phyloP scores from a whole-genome alignment of 176 grass and related monocot species.

The Poa annua region DNA sequence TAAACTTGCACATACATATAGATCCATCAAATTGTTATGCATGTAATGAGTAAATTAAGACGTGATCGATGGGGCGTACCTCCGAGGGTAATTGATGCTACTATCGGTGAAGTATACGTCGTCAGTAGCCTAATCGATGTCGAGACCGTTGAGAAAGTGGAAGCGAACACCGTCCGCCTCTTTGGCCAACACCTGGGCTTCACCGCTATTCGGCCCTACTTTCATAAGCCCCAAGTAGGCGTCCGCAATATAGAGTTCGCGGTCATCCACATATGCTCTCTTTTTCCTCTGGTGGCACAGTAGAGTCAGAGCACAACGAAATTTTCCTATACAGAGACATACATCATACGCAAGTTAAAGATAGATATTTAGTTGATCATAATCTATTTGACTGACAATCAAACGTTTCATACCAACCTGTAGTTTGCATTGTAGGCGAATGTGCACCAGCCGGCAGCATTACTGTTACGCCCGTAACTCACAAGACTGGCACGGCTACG shows the following conservation, averaged over 20 bases:
- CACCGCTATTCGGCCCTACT: constrained; percentile 44
- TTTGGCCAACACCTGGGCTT: constrained; percentile 26
- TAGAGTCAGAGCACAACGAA: constrained; percentile 11
- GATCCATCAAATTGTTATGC: not conserved
- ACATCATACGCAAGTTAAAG: not conserved
- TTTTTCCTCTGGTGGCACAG: not conserved
- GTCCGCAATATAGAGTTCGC: constrained; percentile 64
- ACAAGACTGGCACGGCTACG: too few species aligned
- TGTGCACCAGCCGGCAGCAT: constrained; percentile 38
- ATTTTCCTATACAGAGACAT: not conserved
- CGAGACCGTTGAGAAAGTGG: constrained; percentile 64
- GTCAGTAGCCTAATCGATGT: constrained; percentile 57
- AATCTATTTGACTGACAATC: not conserved
- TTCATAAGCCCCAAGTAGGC: constrained; percentile 60
- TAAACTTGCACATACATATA: constrained; percentile 36
- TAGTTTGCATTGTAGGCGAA: constrained; percentile 52
- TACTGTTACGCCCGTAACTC: too few species aligned
- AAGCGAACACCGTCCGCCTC: constrained; percentile 52
- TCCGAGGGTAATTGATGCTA: constrained; percentile 37
- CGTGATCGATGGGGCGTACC: not conserved
- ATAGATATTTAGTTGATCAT: not conserved
- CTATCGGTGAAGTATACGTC: constrained; percentile 69
- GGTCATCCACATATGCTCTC: constrained; percentile 66
- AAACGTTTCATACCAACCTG: not conserved
- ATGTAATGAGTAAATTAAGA: not conserved